Conservation (phyloP, 257 asterid genomes). For the Paraleonurus japonicus region DNA sequence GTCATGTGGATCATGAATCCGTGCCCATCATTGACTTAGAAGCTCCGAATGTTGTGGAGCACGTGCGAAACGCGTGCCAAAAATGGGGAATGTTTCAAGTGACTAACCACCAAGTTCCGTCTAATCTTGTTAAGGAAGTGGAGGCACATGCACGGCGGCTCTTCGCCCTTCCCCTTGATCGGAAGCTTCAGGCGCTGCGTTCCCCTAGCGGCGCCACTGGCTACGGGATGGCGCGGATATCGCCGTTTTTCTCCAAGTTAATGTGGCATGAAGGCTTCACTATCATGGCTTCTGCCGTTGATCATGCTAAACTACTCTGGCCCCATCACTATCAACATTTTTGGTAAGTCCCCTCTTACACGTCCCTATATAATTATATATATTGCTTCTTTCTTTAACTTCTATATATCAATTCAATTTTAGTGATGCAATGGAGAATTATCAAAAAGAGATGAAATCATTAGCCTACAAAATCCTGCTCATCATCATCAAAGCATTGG, state of each 20-base stretch:
- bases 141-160: constrained; percentile 48
- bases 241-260: constrained; percentile 54
- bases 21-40: constrained; percentile 48
- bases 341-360: constrained; percentile 46
- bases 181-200: constrained; percentile 50
- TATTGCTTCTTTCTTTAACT: background rate
- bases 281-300: constrained; percentile 59
- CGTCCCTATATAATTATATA: too few species aligned
- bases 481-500: constrained; percentile 46
- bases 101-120: constrained; percentile 51
- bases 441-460: constrained; percentile 60
- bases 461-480: constrained; percentile 47
- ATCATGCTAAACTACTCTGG: constrained; percentile 78
- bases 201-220: constrained; percentile 61
- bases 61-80: constrained; percentile 53
- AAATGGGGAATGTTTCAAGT: constrained; percentile 64
- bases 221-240: constrained; percentile 69
- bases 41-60: constrained; percentile 47
- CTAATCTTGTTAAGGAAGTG: constrained; percentile 37
- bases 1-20: background rate
- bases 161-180: constrained; percentile 48
- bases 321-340: constrained; percentile 47
- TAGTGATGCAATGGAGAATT: constrained; percentile 67
- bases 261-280: constrained; percentile 98
- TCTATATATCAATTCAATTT: too few species aligned